A percentile compares a stretch with the other conserved stretches of the same genome.
Evolutionary conservation across 176 grass and related monocot genomes (phyloP).

Genomic region (Ampelocalamus luodianensis): DNA sequence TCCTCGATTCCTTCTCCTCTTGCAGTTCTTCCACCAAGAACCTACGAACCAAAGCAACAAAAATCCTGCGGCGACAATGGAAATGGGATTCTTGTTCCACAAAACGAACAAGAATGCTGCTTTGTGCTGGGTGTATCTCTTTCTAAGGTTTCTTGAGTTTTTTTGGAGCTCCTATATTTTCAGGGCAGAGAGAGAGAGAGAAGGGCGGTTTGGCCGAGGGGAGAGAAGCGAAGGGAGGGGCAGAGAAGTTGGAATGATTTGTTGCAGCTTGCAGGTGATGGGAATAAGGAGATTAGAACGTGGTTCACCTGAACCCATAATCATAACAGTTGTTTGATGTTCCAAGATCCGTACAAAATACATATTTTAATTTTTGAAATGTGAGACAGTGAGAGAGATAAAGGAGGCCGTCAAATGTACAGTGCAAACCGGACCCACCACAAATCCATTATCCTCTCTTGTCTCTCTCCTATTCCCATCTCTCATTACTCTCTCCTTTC

Average conservation of each 20-base stretch:
- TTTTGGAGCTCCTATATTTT: neutral
- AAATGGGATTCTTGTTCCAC: conserved; percentile 21
- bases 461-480: no score
- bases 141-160: neutral
- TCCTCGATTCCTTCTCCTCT: neutral
- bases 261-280: conserved; percentile 33
- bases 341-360: no score
- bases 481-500: no score
- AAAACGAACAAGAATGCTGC: conserved; percentile 35
- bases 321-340: no score
- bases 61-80: conserved; percentile 13
- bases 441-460: no score
- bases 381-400: no score
- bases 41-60: neutral
- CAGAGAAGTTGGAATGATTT: conserved; percentile 51
- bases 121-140: neutral
- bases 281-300: no score
- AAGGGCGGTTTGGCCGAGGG: conserved; percentile 46
- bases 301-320: no score
- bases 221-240: conserved; percentile 44
- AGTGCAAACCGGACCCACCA: no score
- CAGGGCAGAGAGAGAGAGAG: conserved; percentile 5
- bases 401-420: no score
- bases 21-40: neutral
- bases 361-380: no score